phyloP scores from a whole-genome alignment of 2,329 filamentous ascomycete species.

The Aspergillus hortae region DNA sequence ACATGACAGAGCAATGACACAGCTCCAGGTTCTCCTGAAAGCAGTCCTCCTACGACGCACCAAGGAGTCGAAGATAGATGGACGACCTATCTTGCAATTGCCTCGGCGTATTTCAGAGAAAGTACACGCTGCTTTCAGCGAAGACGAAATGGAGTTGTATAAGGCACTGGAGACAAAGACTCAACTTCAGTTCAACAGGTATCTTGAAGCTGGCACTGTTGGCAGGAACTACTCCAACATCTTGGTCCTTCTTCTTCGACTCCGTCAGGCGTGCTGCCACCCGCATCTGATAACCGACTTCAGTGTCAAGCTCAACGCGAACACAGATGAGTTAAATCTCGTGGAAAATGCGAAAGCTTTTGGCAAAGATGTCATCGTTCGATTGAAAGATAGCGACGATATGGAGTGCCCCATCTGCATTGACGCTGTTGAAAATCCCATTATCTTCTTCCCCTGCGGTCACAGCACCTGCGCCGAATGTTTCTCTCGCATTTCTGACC shows the following conservation, averaged over 20 bases:
- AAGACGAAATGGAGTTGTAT: conserved; percentile 66
- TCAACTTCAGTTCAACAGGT: conserved; percentile 71
- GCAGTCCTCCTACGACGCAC: conserved; percentile 78
- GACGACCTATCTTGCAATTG: conserved; percentile 68
- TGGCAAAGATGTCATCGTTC: conserved; percentile 57
- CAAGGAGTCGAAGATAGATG: conserved; percentile 75
- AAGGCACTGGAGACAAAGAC: conserved; percentile 62
- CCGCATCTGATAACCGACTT: conserved; percentile 68
- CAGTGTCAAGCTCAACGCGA: conserved; percentile 47
- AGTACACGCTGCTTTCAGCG: conserved; percentile 62
- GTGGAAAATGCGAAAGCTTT: conserved; percentile 62
- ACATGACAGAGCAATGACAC: conserved; percentile 57
- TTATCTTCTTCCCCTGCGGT: conserved; percentile 78
- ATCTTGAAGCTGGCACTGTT: conserved; percentile 65
- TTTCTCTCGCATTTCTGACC: conserved; percentile 65
- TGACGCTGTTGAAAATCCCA: conserved; percentile 69
- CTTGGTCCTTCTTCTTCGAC: conserved; percentile 71
- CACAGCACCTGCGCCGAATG: conserved; percentile 78
- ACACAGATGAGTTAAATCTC: conserved; percentile 54
- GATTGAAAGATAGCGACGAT: conserved; percentile 58
- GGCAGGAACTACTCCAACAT: conserved; percentile 74
- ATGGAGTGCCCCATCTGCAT: conserved; percentile 83
- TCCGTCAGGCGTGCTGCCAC: conserved; percentile 80
- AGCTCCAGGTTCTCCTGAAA: conserved; percentile 71
- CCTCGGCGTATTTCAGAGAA: conserved; percentile 62